These are phyloP conservation scores for Meyerozyma smithsonii DNA, from an alignment of 1,139 yeast genomes.

Conservation along the genomic window DNA sequence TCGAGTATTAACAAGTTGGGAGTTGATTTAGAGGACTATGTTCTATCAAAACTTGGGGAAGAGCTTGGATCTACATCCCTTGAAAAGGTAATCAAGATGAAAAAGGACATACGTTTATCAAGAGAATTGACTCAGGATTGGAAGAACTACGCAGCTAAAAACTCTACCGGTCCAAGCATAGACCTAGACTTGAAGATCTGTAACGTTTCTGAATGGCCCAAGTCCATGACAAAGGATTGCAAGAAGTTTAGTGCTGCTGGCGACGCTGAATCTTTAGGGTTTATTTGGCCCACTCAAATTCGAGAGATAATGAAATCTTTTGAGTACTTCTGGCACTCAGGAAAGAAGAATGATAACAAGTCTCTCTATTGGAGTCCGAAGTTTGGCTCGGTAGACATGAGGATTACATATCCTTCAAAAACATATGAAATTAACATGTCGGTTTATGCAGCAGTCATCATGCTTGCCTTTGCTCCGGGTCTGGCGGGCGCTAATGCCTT, in stretches of 20 bases:
- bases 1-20: conserved; percentile 20
- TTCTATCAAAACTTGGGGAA: conserved; percentile 66
- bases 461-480: conserved; percentile 64
- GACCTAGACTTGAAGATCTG: conserved; percentile 52
- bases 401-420: conserved; percentile 58
- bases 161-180: conserved; percentile 17
- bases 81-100: conserved; percentile 83
- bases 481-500: conserved; percentile 45
- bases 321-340: conserved; percentile 44
- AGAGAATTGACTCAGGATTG: conserved; percentile 56
- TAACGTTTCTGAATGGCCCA: conserved; percentile 49
- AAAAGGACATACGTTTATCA: conserved; percentile 72
- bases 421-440: conserved; percentile 81
- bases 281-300: conserved; percentile 44
- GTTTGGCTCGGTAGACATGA: conserved; percentile 75
- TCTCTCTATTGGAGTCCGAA: conserved; percentile 79
- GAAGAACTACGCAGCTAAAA: conserved; percentile 22
- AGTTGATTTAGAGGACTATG: conserved; percentile 62
- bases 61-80: conserved; percentile 82
- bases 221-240: conserved; percentile 53
- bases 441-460: conserved; percentile 71
- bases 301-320: conserved; percentile 34
- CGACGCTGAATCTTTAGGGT: conserved; percentile 38
- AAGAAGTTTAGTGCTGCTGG: conserved; percentile 38
- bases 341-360: conserved; percentile 66